phyloP scores from a whole-genome alignment of 78 protist genomes.

The Dictyostelium discoideum region DNA sequence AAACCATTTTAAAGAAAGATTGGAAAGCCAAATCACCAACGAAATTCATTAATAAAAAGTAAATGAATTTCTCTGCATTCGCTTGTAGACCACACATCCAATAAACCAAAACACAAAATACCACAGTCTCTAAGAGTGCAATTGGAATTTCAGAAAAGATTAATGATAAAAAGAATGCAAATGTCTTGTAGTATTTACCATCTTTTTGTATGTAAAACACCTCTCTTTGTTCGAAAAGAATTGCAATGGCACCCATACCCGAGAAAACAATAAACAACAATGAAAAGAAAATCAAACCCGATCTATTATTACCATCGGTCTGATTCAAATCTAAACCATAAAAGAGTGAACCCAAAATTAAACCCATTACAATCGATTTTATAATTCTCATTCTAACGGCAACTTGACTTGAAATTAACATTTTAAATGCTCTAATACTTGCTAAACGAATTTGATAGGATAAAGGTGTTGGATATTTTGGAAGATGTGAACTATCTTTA shows the following conservation, averaged over 20 bases:
- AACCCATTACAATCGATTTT: slow-evolving; percentile 61
- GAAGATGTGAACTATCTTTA: slow-evolving; percentile 17
- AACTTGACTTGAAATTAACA: slow-evolving; percentile 56
- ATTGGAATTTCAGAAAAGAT: slow-evolving; percentile 69
- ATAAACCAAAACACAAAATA: slow-evolving; percentile 55
- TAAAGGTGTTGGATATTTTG: slow-evolving; percentile 18
- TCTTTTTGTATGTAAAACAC: slow-evolving; percentile 70
- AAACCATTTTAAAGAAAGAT: slow-evolving; percentile 65
- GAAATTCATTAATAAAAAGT: slow-evolving; percentile 40
- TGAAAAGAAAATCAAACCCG: slow-evolving; percentile 75
- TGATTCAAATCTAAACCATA: neutral
- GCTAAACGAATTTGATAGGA: slow-evolving; percentile 22
- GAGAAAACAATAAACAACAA: slow-evolving; percentile 42
- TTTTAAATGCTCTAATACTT: slow-evolving; percentile 51
- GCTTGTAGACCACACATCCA: slow-evolving; percentile 80
- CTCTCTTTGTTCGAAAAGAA: slow-evolving; percentile 62
- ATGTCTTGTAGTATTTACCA: slow-evolving; percentile 54
- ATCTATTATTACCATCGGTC: slow-evolving; percentile 45
- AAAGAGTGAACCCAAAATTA: slow-evolving; percentile 52
- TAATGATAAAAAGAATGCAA: slow-evolving; percentile 60
- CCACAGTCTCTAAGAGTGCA: slow-evolving; percentile 27
- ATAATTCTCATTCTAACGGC: slow-evolving; percentile 39
- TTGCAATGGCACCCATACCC: slow-evolving; percentile 60
- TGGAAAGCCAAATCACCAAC: slow-evolving; percentile 38
- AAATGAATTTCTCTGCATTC: slow-evolving; percentile 65